phyloP scores from a whole-genome alignment of 805 yeast genomes.

The Sugiyamaella marilandica region DNA sequence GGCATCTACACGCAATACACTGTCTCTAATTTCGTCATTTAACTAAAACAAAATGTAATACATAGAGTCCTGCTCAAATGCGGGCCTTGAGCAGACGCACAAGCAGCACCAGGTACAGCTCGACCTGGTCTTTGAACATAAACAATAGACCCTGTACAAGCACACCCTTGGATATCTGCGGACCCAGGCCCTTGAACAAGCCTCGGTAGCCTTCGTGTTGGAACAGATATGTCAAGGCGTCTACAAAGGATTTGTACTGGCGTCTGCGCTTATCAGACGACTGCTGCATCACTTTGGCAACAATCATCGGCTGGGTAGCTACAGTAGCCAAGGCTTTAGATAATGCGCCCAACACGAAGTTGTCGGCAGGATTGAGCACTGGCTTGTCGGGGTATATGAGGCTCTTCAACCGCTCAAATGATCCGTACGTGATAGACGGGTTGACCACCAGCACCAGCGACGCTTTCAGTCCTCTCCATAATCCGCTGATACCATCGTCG shows the following conservation, averaged over 20 bases:
- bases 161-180: constrained; percentile 76
- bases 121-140: constrained; percentile 69
- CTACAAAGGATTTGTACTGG: constrained; percentile 52
- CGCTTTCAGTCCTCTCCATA: constrained; percentile 83
- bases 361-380: constrained; percentile 54
- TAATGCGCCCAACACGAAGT: constrained; percentile 69
- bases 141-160: constrained; percentile 79
- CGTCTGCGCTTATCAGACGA: constrained; percentile 32
- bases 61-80: not conserved
- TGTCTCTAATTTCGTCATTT: no score
- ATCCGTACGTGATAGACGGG: constrained; percentile 83
- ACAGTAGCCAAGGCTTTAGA: constrained; percentile 78
- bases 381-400: constrained; percentile 40
- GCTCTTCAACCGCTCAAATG: constrained; percentile 62
- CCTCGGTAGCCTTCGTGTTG: constrained; percentile 59
- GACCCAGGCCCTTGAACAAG: constrained; percentile 74
- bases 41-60: no score
- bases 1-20: not conserved
- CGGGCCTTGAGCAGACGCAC: constrained; percentile 19
- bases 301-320: constrained; percentile 78
- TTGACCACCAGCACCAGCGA: constrained; percentile 71
- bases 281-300: constrained; percentile 79
- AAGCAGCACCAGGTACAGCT: constrained; percentile 28
- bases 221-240: constrained; percentile 57
- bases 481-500: constrained; percentile 64